Evolutionary conservation across 495 filamentous ascomycete species (phyloP).

Genomic region (Recurvomyces mirabilis): DNA sequence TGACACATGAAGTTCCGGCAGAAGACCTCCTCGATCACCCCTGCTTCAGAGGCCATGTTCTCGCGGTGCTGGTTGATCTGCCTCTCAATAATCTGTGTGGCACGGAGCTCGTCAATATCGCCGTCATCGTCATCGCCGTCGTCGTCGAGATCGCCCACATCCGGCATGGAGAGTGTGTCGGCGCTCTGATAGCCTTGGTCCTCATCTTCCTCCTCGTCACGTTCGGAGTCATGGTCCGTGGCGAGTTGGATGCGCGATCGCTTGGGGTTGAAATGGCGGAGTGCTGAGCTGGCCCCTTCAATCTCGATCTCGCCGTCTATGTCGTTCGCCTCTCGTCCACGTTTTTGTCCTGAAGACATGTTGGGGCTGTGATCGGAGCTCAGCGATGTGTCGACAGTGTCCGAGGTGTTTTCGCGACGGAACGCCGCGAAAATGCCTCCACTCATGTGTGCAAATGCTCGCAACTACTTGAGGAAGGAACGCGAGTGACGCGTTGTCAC

Average conservation of each 20-base stretch:
- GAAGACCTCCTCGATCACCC: conserved; percentile 69
- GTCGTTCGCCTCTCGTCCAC: conserved; percentile 36
- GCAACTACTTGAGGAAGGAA: too few species aligned
- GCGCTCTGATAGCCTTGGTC: background rate
- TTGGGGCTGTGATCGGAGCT: background rate
- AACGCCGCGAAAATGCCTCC: background rate
- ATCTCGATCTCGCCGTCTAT: conserved; percentile 40
- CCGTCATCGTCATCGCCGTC: conserved; percentile 36
- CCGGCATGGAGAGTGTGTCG: background rate
- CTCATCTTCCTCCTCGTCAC: conserved; percentile 17
- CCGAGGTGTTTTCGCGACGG: background rate
- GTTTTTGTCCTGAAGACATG: conserved; percentile 31
- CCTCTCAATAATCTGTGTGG: conserved; percentile 59
- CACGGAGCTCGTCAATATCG: conserved; percentile 50
- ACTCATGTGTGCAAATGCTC: too few species aligned
- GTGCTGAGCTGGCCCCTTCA: conserved; percentile 35
- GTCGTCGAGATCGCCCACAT: background rate
- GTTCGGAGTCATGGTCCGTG: conserved; percentile 10
- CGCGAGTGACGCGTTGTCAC: too few species aligned
- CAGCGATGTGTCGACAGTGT: background rate
- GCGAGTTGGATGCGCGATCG: conserved; percentile 12
- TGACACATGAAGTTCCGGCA: conserved; percentile 97
- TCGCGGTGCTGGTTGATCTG: conserved; percentile 44
- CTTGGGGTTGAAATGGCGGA: conserved; percentile 32
- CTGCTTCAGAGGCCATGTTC: conserved; percentile 69